Evolutionary conservation across 1,284 basidiomycete species (phyloP).

Genomic region (Tremellales sp.): DNA sequence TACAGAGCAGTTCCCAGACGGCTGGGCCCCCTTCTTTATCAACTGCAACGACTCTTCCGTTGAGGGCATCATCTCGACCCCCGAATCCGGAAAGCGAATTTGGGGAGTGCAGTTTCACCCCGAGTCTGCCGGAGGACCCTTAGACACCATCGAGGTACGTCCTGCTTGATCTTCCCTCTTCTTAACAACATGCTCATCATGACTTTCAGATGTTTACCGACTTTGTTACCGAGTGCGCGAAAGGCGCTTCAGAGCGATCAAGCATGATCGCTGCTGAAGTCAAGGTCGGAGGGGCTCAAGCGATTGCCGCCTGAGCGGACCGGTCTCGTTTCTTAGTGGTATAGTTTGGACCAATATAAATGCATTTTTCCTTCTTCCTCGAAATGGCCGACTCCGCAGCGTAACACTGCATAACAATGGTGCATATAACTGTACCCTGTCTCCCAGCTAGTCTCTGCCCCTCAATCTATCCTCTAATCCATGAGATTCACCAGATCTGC

Average conservation of each 20-base stretch:
- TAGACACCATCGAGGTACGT: slow-evolving; percentile 83
- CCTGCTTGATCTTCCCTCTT: neutral
- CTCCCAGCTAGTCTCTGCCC: too few relatives aligned
- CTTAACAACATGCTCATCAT: neutral
- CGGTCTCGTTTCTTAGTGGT: too few relatives aligned
- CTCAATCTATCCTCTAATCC: slow-evolving; percentile 25
- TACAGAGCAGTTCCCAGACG: slow-evolving; percentile 86
- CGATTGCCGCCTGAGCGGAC: slow-evolving; percentile 18
- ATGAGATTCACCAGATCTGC: slow-evolving; percentile 48
- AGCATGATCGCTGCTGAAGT: slow-evolving; percentile 33
- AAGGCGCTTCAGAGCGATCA: slow-evolving; percentile 11
- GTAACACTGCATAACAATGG: too few relatives aligned
- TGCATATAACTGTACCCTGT: neutral
- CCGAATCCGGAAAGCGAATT: slow-evolving; percentile 76
- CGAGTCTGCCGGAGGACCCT: slow-evolving; percentile 84
- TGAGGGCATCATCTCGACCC: slow-evolving; percentile 93
- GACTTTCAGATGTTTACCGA: slow-evolving; percentile 78
- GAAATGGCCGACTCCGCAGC: too few relatives aligned
- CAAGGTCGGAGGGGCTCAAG: slow-evolving; percentile 26
- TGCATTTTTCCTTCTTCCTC: too few relatives aligned
- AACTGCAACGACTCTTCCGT: slow-evolving; percentile 95
- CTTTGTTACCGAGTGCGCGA: slow-evolving; percentile 73
- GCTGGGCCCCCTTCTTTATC: slow-evolving; percentile 97
- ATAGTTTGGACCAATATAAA: too few relatives aligned
- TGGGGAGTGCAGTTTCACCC: slow-evolving; percentile 98